Evolutionary conservation across 139 green algal species (phyloP).

Genomic region (Prasinococcaceae sp.): DNA sequence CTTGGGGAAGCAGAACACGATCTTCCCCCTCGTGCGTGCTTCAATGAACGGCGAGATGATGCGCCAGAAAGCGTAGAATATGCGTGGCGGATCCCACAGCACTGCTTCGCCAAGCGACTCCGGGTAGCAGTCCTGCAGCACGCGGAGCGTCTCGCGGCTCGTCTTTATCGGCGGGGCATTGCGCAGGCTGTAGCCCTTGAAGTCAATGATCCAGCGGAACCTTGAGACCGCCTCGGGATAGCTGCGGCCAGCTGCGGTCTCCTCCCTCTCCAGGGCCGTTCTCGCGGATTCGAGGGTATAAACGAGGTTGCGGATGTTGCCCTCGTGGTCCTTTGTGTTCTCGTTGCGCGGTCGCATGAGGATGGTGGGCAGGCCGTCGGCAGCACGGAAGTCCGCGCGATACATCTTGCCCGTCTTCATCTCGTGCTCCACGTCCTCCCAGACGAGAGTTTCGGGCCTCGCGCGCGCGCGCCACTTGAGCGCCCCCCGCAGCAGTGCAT

Average conservation of each 20-base stretch:
- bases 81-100: slow-evolving; percentile 27
- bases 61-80: slow-evolving; percentile 36
- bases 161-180: slow-evolving; percentile 35
- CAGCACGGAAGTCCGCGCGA: slow-evolving; percentile 6
- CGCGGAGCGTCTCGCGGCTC: slow-evolving; percentile 30
- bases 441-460: slow-evolving; percentile 7
- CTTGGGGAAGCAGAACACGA: slow-evolving; percentile 13
- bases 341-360: slow-evolving; percentile 26
- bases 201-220: slow-evolving; percentile 35
- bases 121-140: slow-evolving; percentile 43
- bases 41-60: slow-evolving; percentile 25
- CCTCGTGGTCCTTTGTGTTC: slow-evolving; percentile 28
- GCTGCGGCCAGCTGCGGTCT: no score
- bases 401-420: slow-evolving; percentile 32
- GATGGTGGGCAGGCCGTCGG: slow-evolving; percentile 20
- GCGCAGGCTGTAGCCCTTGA: slow-evolving; percentile 25
- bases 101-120: slow-evolving; percentile 31
- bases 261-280: no score
- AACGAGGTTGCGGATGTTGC: slow-evolving; percentile 30
- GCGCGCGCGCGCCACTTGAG: slow-evolving; percentile 20
- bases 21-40: slow-evolving; percentile 16
- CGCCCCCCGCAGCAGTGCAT: slow-evolving; percentile 30
- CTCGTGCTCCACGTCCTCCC: slow-evolving; percentile 23
- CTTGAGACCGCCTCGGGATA: no score
- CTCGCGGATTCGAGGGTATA: slow-evolving; percentile 40